Evolutionary conservation across 495 filamentous ascomycete genomes (phyloP).

Genomic region (Apodospora peruviana): DNA sequence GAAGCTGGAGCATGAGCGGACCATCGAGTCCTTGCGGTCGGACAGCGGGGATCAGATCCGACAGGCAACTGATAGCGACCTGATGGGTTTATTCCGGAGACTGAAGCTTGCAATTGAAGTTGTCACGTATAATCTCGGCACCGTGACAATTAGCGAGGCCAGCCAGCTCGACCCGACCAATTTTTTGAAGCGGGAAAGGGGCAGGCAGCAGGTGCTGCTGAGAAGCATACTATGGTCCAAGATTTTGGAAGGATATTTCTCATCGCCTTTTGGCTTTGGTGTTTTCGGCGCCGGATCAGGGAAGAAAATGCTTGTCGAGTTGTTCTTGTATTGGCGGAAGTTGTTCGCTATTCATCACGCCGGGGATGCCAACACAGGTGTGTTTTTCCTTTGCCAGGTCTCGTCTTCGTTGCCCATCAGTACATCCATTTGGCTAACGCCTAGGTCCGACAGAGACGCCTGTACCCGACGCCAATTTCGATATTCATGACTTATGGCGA

Average conservation of each 20-base stretch:
- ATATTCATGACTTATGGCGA: slow-evolving; percentile 8
- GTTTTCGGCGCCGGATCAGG: slow-evolving; percentile 12
- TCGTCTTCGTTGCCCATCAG: background rate
- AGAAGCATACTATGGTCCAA: slow-evolving; percentile 18
- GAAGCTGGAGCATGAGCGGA: background rate
- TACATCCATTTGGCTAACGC: background rate
- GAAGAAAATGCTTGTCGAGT: slow-evolving; percentile 1
- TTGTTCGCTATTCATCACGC: background rate
- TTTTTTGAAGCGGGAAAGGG: slow-evolving; percentile 7
- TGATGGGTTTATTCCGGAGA: slow-evolving; percentile 16
- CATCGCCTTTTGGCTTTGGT: slow-evolving; percentile 25
- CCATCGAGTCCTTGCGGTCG: background rate
- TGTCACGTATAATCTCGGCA: slow-evolving; percentile 11
- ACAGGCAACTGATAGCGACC: slow-evolving; percentile 17
- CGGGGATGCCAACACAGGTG: background rate
- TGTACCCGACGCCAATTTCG: background rate
- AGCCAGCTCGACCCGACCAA: slow-evolving; percentile 8
- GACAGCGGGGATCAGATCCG: slow-evolving; percentile 10
- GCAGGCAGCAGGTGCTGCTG: slow-evolving; percentile 12
- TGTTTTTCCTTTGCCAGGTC: too few relatives aligned
- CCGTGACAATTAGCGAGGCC: background rate
- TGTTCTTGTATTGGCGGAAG: slow-evolving; percentile 4
- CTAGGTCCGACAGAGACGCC: background rate
- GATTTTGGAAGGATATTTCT: slow-evolving; percentile 22
- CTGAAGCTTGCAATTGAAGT: slow-evolving; percentile 13